Conservation (phyloP, 306 rosid genomes). For the Gynostemma pentaphyllum region DNA sequence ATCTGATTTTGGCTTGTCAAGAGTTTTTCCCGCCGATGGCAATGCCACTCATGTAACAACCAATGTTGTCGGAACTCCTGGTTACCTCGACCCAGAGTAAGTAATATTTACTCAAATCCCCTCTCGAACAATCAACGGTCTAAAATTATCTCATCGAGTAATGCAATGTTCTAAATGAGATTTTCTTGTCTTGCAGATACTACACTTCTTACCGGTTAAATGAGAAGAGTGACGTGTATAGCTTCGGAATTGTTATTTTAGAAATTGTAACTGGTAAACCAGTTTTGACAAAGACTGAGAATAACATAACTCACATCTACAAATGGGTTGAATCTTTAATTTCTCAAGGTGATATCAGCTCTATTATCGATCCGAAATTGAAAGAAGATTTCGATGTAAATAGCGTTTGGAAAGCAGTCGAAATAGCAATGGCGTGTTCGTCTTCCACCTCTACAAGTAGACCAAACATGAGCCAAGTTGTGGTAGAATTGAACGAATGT, state of each 20-base stretch:
- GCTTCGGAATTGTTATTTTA: constrained; percentile 2
- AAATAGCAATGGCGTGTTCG: constrained; percentile 1
- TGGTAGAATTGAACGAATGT: constrained; percentile 9
- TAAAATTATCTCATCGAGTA: no score
- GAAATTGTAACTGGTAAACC: constrained; percentile 4
- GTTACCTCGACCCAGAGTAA: constrained; percentile 16
- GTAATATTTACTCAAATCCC: no score
- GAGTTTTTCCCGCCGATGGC: neutral
- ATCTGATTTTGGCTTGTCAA: constrained; percentile 7
- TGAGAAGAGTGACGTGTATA: constrained; percentile 9
- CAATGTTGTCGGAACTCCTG: constrained; percentile 10
- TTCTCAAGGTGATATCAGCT: neutral
- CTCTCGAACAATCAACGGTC: no score
- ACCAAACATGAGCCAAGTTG: constrained; percentile 8
- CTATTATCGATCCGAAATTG: neutral
- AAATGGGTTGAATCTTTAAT: neutral
- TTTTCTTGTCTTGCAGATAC: neutral
- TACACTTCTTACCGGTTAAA: neutral
- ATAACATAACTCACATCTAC: neutral
- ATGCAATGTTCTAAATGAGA: no score
- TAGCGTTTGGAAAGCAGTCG: constrained; percentile 6
- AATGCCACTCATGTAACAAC: constrained; percentile 9
- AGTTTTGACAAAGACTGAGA: neutral
- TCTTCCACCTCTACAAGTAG: neutral
- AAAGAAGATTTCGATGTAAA: neutral